These are phyloP conservation scores for Corymbia calophylla DNA, from an alignment of 441 rosid species.

Conservation along the genomic window DNA sequence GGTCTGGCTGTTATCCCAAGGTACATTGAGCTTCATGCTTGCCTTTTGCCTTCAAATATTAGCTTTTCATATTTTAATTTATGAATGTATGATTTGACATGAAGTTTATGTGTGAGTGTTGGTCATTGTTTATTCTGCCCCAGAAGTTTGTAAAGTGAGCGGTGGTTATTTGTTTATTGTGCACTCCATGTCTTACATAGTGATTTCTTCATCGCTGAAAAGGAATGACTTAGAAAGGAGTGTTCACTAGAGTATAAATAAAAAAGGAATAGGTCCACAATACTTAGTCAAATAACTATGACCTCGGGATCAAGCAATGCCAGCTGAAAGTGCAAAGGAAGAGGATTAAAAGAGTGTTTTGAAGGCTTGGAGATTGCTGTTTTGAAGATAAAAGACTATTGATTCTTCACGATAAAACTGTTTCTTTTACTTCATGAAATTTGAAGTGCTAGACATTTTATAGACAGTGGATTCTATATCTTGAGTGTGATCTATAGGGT, in stretches of 20 bases:
- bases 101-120: neutral
- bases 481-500: neutral
- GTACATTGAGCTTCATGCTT: slow-evolving; percentile 15
- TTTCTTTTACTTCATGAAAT: neutral
- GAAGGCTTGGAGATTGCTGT: neutral
- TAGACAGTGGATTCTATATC: neutral
- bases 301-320: neutral
- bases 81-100: neutral
- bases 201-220: neutral
- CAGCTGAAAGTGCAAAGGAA: neutral
- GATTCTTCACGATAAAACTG: neutral
- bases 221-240: neutral
- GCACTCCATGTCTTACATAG: neutral
- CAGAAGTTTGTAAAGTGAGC: neutral
- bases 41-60: neutral
- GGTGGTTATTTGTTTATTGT: neutral
- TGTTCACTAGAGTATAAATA: neutral
- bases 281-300: neutral
- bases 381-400: neutral
- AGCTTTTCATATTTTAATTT: neutral
- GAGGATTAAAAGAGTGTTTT: neutral
- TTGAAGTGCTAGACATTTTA: neutral
- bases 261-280: neutral
- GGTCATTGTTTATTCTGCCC: neutral
- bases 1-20: slow-evolving; percentile 70